Evolutionary conservation across 176 grass and related monocot genomes (phyloP).

Genomic region (Bolboschoenus planiculmis): DNA sequence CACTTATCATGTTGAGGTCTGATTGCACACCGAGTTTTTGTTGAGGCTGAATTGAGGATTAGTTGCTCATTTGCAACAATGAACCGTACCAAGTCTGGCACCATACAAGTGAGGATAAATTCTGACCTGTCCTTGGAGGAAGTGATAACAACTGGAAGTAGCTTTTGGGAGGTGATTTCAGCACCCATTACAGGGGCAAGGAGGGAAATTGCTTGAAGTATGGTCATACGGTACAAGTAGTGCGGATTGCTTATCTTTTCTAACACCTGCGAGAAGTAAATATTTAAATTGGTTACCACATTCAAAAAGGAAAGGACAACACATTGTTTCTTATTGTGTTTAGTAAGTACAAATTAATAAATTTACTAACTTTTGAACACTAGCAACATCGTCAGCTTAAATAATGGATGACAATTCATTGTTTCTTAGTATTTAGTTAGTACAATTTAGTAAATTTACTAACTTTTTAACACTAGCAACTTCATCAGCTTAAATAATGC

Average conservation of each 20-base stretch:
- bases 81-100: not conserved
- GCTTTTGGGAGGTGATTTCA: constrained; percentile 72
- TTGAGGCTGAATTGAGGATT: not conserved
- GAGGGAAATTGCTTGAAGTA: constrained; percentile 71
- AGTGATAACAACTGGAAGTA: constrained; percentile 64
- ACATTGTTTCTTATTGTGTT: not conserved
- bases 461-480: not conserved
- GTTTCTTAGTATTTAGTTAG: not conserved
- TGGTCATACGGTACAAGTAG: constrained; percentile 96
- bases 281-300: not conserved
- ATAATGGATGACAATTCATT: not conserved
- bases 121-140: constrained; percentile 90
- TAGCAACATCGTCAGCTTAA: not conserved
- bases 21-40: not conserved
- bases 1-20: not conserved
- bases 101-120: not conserved
- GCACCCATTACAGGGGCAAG: constrained; percentile 84
- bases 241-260: constrained; percentile 97
- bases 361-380: not conserved
- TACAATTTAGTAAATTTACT: not conserved
- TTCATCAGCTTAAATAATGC: not conserved
- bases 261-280: constrained; percentile 44
- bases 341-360: not conserved
- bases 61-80: not conserved
- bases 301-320: not conserved